phyloP scores from a whole-genome alignment of 2,329 filamentous ascomycete species.

The Helminthosporium solani region DNA sequence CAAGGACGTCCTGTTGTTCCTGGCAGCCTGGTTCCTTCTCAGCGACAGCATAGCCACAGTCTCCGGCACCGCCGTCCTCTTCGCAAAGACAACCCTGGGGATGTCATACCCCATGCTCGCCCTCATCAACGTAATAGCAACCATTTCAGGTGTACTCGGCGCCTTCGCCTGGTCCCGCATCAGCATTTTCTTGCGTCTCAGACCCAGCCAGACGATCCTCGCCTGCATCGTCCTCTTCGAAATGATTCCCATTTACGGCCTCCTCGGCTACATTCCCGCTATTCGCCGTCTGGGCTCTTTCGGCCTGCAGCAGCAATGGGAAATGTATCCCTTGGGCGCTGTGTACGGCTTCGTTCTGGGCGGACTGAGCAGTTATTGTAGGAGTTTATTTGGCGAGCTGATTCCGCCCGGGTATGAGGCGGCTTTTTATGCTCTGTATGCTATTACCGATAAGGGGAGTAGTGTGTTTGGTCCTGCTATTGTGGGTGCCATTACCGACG shows the following conservation, averaged over 20 bases:
- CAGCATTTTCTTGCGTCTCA: conserved; percentile 67
- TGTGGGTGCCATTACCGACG: conserved; percentile 89
- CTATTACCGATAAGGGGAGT: conserved; percentile 95
- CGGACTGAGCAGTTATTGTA: conserved; percentile 88
- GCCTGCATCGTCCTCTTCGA: conserved; percentile 91
- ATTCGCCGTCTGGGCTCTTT: conserved; percentile 72
- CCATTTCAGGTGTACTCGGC: conserved; percentile 77
- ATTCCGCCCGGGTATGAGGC: conserved; percentile 94
- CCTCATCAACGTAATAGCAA: conserved; percentile 91
- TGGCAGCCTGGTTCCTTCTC: conserved; percentile 90
- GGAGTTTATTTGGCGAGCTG: conserved; percentile 87
- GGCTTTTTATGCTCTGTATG: conserved; percentile 94
- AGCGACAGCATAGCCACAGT: conserved; percentile 94
- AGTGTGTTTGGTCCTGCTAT: conserved; percentile 93
- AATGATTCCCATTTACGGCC: conserved; percentile 85
- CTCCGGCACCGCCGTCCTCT: conserved; percentile 89
- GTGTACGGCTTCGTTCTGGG: conserved; percentile 93
- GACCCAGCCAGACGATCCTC: conserved; percentile 84
- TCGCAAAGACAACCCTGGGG: conserved; percentile 87
- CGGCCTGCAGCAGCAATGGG: conserved; percentile 91
- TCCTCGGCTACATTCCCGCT: conserved; percentile 82
- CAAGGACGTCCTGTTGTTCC: conserved; percentile 73
- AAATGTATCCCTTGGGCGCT: conserved; percentile 90
- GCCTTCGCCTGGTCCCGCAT: conserved; percentile 87
- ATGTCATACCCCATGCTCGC: conserved; percentile 89